Evolutionary conservation across 768 basidiomycete species (phyloP).

Genomic region (Amanita pallidorosea): DNA sequence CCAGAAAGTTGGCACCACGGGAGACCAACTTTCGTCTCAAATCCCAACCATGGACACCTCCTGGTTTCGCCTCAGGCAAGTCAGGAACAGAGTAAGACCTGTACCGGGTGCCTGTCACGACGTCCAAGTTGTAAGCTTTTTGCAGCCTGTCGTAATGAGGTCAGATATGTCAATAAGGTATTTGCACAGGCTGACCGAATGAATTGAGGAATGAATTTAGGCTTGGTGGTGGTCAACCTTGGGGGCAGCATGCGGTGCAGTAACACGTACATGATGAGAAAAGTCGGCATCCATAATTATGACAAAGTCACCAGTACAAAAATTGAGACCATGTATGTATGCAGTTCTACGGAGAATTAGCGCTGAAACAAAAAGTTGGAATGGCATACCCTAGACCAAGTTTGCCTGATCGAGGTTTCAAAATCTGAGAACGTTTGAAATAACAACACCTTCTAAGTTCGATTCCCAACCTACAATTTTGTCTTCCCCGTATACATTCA

Average conservation of each 20-base stretch:
- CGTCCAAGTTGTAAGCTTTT: slow-evolving; percentile 79
- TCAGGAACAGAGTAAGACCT: slow-evolving; percentile 48
- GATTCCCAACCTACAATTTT: slow-evolving; percentile 45
- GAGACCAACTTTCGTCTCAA: slow-evolving; percentile 82
- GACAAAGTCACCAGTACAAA: slow-evolving; percentile 84
- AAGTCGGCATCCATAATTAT: slow-evolving; percentile 98
- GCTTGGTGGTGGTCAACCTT: slow-evolving; percentile 30
- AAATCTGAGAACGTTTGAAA: slow-evolving; percentile 32
- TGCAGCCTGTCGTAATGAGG: slow-evolving; percentile 45
- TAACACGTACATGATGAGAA: slow-evolving; percentile 67
- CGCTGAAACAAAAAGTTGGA: background rate
- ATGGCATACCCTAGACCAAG: slow-evolving; percentile 71
- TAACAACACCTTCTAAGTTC: background rate
- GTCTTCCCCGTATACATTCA: slow-evolving; percentile 74
- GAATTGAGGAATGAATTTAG: slow-evolving; percentile 91
- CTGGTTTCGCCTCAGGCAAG: slow-evolving; percentile 51
- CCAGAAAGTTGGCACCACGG: slow-evolving; percentile 84
- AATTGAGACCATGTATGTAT: slow-evolving; percentile 86
- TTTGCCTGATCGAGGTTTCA: slow-evolving; percentile 85
- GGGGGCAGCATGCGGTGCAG: background rate
- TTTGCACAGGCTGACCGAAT: slow-evolving; percentile 41
- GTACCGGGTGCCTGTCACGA: slow-evolving; percentile 90
- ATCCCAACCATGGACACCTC: slow-evolving; percentile 91
- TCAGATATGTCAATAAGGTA: background rate
- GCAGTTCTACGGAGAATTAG: slow-evolving; percentile 51